Evolutionary conservation across 495 filamentous ascomycete genomes (phyloP).

Genomic region (Neurospora sp.): DNA sequence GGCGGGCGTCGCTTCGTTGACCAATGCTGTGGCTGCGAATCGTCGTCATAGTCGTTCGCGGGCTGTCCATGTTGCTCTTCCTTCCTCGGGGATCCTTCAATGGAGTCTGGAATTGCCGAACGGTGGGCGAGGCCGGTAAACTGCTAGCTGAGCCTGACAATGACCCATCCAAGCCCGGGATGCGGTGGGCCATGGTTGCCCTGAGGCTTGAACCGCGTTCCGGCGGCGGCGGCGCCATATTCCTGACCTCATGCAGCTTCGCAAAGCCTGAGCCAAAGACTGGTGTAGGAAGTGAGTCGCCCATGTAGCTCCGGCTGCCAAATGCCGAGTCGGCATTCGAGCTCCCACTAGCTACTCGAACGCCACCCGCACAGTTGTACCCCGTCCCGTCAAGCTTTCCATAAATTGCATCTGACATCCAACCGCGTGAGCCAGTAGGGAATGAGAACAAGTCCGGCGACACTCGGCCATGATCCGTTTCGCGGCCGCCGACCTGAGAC

Average conservation of each 20-base stretch:
- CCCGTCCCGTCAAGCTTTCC: constrained; percentile 26
- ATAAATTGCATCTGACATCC: constrained; percentile 35
- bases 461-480: constrained; percentile 10
- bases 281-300: constrained; percentile 21
- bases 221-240: constrained; percentile 26
- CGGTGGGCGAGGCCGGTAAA: constrained; percentile 9
- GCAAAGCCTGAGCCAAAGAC: constrained; percentile 18
- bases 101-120: background rate
- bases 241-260: constrained; percentile 5
- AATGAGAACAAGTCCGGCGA: constrained; percentile 41
- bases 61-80: constrained; percentile 18
- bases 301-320: constrained; percentile 27
- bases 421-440: constrained; percentile 24
- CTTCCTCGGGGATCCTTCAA: constrained; percentile 5
- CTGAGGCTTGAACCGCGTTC: constrained; percentile 33
- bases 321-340: constrained; percentile 19
- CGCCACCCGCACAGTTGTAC: constrained; percentile 20
- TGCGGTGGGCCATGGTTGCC: constrained; percentile 5
- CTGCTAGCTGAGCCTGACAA: constrained; percentile 4
- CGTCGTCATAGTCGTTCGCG: constrained; percentile 8
- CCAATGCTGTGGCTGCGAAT: constrained; percentile 32
- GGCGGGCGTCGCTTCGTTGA: constrained; percentile 3
- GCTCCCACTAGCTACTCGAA: background rate
- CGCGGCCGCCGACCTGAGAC: constrained; percentile 12
- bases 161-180: constrained; percentile 23